Conservation (phyloP, 129 eudicot genomes). For the Saussurea involucrata region DNA sequence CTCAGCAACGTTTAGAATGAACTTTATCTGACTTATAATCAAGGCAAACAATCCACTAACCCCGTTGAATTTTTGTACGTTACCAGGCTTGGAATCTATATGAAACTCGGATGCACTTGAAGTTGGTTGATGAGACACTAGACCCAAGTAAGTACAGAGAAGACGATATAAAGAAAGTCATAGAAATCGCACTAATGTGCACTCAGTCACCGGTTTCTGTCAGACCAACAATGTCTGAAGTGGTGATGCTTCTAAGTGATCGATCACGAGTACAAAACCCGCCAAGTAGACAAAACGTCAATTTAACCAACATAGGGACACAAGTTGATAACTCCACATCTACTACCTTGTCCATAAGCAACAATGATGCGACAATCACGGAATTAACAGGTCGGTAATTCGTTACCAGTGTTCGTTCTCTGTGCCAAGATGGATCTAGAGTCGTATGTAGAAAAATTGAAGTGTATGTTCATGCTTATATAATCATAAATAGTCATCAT, state of each 20-base stretch:
- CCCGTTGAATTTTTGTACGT: background rate
- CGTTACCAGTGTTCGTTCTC: background rate
- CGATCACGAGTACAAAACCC: constrained; percentile 31
- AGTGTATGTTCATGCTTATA: constrained; percentile 4
- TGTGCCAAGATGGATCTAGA: background rate
- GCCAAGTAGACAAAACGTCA: constrained; percentile 38
- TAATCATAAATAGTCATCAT: background rate
- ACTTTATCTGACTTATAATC: background rate
- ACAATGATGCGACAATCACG: constrained; percentile 31
- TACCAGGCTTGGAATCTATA: constrained; percentile 70
- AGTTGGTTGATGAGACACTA: constrained; percentile 59
- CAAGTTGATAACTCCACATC: constrained; percentile 21
- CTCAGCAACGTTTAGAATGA: background rate
- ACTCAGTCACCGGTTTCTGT: constrained; percentile 60
- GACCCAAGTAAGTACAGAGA: constrained; percentile 45
- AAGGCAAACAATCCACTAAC: background rate
- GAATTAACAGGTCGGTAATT: constrained; percentile 38
- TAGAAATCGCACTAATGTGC: constrained; percentile 68
- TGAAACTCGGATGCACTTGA: constrained; percentile 42
- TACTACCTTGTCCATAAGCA: constrained; percentile 26
- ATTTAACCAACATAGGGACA: constrained; percentile 26
- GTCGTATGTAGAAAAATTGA: background rate
- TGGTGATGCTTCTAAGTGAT: constrained; percentile 60
- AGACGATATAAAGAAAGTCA: constrained; percentile 58
- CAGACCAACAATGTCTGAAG: constrained; percentile 81